phyloP scores from a whole-genome alignment of 306 rosid genomes.

The Malus fusca region DNA sequence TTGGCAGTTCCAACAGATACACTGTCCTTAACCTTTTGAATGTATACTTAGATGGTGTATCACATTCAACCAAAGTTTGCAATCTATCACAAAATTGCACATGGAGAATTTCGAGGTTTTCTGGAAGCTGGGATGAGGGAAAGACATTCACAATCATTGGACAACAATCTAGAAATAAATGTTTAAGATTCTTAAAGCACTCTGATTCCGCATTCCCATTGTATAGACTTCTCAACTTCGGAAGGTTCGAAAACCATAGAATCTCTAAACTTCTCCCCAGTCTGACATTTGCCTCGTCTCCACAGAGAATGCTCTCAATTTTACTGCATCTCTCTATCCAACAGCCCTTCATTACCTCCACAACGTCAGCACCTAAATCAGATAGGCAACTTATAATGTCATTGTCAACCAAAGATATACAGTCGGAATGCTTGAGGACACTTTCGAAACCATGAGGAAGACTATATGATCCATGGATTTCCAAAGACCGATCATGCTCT shows the following conservation, averaged over 20 bases:
- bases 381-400: constrained; percentile 7
- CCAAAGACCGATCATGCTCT: not conserved
- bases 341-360: constrained; percentile 21
- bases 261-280: not conserved
- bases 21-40: constrained; percentile 6
- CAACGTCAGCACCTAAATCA: constrained; percentile 2
- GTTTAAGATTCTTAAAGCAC: constrained; percentile 16
- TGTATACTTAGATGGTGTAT: not conserved
- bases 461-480: constrained; percentile 10
- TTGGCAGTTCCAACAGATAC: constrained; percentile 28
- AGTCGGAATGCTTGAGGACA: not conserved
- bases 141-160: constrained; percentile 18
- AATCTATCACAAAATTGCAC: constrained; percentile 27
- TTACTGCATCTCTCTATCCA: constrained; percentile 20
- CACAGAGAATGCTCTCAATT: constrained; percentile 1
- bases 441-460: not conserved
- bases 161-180: constrained; percentile 27
- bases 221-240: constrained; percentile 5
- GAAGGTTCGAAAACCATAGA: constrained; percentile 34
- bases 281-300: not conserved
- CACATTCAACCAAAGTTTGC: constrained; percentile 1
- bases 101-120: constrained; percentile 19
- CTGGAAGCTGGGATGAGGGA: constrained; percentile 1
- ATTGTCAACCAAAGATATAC: constrained; percentile 21
- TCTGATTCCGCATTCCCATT: not conserved